These are phyloP conservation scores for Fusarium sp. DNA, from an alignment of 2,329 filamentous ascomycete genomes.

Conservation along the genomic window DNA sequence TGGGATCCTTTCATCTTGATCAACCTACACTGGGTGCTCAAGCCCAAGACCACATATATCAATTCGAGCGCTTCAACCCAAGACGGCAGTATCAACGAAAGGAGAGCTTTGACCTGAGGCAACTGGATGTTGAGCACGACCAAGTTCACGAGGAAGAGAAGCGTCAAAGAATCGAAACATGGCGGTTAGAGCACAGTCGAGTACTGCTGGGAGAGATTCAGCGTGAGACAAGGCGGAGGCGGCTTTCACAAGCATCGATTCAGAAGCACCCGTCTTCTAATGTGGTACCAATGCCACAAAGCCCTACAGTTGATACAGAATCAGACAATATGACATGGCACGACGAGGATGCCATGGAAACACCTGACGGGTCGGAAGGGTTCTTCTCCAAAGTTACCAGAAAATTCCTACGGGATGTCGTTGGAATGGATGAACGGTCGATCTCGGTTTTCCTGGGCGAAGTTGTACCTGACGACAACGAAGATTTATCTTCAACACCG, in stretches of 20 bases:
- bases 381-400: constrained; percentile 86
- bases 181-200: constrained; percentile 91
- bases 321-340: constrained; percentile 65
- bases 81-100: constrained; percentile 69
- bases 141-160: constrained; percentile 77
- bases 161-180: constrained; percentile 87
- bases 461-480: constrained; percentile 68
- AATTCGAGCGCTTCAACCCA: constrained; percentile 88
- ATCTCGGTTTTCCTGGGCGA: constrained; percentile 92
- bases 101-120: constrained; percentile 66
- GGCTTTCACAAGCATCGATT: constrained; percentile 69
- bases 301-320: constrained; percentile 47
- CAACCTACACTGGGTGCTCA: constrained; percentile 65
- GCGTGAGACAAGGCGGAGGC: constrained; percentile 80
- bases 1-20: constrained; percentile 84
- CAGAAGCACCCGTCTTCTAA: constrained; percentile 50
- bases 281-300: constrained; percentile 48
- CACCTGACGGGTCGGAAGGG: constrained; percentile 70
- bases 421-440: constrained; percentile 89
- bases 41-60: constrained; percentile 87
- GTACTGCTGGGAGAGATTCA: constrained; percentile 90
- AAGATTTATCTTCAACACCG: constrained; percentile 63
- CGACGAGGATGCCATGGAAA: constrained; percentile 62
- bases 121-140: constrained; percentile 66
- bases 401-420: constrained; percentile 87